phyloP scores from a whole-genome alignment of 371 early-diverging fungal genomes.

The Mucor irregularis region DNA sequence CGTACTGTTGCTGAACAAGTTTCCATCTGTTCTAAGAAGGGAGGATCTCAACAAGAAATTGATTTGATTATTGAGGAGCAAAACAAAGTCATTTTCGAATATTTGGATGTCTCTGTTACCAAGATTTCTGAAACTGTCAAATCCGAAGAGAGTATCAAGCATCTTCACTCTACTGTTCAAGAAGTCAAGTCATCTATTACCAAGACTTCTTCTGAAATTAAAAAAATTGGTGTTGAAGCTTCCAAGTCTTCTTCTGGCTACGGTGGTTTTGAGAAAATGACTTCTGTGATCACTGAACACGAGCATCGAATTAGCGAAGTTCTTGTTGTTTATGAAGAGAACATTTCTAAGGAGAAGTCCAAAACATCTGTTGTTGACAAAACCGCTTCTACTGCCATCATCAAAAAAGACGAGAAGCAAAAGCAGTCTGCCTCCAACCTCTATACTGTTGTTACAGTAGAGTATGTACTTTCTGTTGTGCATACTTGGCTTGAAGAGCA shows the following conservation, averaged over 20 bases:
- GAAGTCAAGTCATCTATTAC: slow-evolving; percentile 22
- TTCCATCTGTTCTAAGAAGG: slow-evolving; percentile 23
- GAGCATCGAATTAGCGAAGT: slow-evolving; percentile 28
- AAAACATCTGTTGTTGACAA: slow-evolving; percentile 3
- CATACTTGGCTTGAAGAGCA: slow-evolving; percentile 19
- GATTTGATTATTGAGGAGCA: slow-evolving; percentile 20
- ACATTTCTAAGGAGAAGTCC: slow-evolving; percentile 11
- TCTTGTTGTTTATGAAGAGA: slow-evolving; percentile 19
- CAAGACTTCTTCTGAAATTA: slow-evolving; percentile 22
- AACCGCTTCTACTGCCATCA: background rate
- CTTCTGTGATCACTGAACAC: slow-evolving; percentile 22
- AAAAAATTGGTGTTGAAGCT: slow-evolving; percentile 21
- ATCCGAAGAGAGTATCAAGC: slow-evolving; percentile 18
- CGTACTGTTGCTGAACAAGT: slow-evolving; percentile 28
- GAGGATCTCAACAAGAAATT: slow-evolving; percentile 22
- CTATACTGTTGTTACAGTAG: slow-evolving; percentile 13
- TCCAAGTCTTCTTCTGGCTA: slow-evolving; percentile 1
- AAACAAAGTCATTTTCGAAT: slow-evolving; percentile 8
- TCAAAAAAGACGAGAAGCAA: background rate
- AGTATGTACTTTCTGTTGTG: slow-evolving; percentile 10
- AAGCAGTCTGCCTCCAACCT: background rate
- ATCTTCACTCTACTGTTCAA: slow-evolving; percentile 16
- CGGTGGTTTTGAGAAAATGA: slow-evolving; percentile 31
- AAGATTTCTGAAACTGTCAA: slow-evolving; percentile 24
- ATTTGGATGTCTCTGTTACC: slow-evolving; percentile 22